phyloP scores from a whole-genome alignment of 495 filamentous ascomycete species.

The Elaphomyces granulatus region DNA sequence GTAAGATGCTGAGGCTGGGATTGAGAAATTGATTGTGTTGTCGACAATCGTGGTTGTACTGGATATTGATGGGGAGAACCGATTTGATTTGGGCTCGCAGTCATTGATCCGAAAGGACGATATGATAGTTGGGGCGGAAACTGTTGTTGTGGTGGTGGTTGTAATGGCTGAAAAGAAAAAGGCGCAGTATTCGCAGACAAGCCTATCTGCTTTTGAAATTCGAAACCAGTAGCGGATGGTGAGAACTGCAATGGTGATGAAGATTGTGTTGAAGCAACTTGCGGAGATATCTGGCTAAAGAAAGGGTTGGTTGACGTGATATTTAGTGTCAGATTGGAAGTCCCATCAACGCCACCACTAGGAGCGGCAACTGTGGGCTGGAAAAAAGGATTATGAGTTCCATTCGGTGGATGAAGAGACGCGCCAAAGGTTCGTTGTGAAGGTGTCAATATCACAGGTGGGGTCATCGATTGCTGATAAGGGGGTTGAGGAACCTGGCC shows the following conservation, averaged over 20 bases:
- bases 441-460: conserved; percentile 41
- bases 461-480: conserved; percentile 43
- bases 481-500: conserved; percentile 29
- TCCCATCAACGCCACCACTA: not conserved
- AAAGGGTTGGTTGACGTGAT: conserved; percentile 38
- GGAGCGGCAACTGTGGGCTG: conserved; percentile 21
- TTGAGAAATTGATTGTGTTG: conserved; percentile 13
- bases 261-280: conserved; percentile 24
- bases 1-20: conserved; percentile 24
- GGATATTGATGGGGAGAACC: conserved; percentile 4
- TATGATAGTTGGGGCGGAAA: conserved; percentile 19
- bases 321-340: conserved; percentile 17
- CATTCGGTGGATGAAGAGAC: conserved; percentile 29
- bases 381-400: conserved; percentile 54
- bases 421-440: conserved; percentile 31
- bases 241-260: conserved; percentile 21
- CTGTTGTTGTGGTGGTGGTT: conserved; percentile 18
- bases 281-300: conserved; percentile 27
- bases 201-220: conserved; percentile 10
- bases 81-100: not conserved
- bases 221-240: conserved; percentile 16
- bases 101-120: conserved; percentile 22
- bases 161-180: conserved; percentile 19
- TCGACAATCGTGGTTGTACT: conserved; percentile 11
- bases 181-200: not conserved